Evolutionary conservation across 139 green algal species (phyloP), one percentile per base, ranked within the genome.

Genomic region (Parachlorella kessleri): DNA sequence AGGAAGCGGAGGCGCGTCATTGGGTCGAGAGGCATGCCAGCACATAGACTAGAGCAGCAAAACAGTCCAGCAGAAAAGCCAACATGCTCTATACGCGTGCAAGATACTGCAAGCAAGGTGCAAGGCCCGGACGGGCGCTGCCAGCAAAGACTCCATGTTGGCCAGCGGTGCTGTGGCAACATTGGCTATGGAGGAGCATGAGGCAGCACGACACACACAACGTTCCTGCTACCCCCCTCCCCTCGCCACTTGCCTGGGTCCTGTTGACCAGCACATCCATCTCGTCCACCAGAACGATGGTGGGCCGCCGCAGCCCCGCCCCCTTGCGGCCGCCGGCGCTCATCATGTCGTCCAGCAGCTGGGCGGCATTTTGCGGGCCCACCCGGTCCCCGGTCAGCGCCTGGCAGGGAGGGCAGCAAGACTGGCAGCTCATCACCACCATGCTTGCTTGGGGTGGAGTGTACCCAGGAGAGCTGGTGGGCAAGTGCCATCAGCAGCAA

Each of bases 221-320:
- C n/a, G n/a, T n/a, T n/a, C n/a, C 48, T 59, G 48, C 48, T 10
- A 59, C 48, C 48, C 48, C 48, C 48, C 18, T 18, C 48, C 48
- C 48, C 10, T 18, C 48, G 10, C 48, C 59, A 67, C 59, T 14
- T 1, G 83, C 80, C 86, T 98, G 96, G 48, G 93, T 93, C 24
- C 87, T 85, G 28, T 94, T 99, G 70, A 99, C 89, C 38, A 99
- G 91, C 69, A 96, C 86, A 87, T 99, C 96, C 72, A 99, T 92
- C 84, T 99, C 97, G 78, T 99, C 97, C 32, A 99, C 85, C 33
- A 99, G 80, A 38, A 99, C 32, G 3, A 97, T 82, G 2, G 85
- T 92, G 54, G 86, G 74, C 18, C 77, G 76, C 35, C n/a, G 41
- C 33, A 23, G 55, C 53, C 48, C 63, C 66, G n/a, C 53, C 54